Base-by-base conservation (phyloP, 2,329 filamentous ascomycete genomes). In the Cordyceps farinosa region DNA sequence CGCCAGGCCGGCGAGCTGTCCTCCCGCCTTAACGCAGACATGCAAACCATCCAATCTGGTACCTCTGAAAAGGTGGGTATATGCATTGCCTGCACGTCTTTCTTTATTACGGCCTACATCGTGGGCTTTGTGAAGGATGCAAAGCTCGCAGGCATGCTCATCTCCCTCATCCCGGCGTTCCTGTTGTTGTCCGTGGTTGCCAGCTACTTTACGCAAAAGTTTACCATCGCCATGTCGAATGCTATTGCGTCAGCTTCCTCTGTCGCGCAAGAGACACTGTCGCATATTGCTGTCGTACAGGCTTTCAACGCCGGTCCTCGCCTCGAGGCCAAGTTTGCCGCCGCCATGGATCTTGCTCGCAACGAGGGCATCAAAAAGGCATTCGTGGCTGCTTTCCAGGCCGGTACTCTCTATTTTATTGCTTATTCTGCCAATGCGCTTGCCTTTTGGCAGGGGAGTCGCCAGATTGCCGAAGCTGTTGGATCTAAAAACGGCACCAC, bases 51-150 rank as follows among this genome's bases (percentile, higher is more conserved):
- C 58, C 87, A 88, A 69, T 82, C 83, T 0, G 88, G 88, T 15
- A 89, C 87, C 0, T 87, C 85, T 1, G 88, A 90, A 73, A 91
- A 91, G 71, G 87, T 89, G 17, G 87, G 87, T 58, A 83, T 89
- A 40, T 82, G 84, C 66, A 78, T 90, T 5, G 80, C 82, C 30
- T 86, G 82, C 57, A 72, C 84, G 10, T 85, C 85, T 2, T 90
- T 89, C 72, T 90, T 90, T 69, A 70, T 89, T 60, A 86, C 88
- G 0, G 84, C 87, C 3, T 90, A 88, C 65, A 78, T 87, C 5
- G 83, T 90, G 17, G 86, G 87, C 1, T 90, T 90, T 66, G 83
- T 86, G 70, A 86, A 87, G 68, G 80, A 89, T 67, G 78, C 82
- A 17, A 79, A 79, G 55, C 78, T 91, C 9, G 86, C 88, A 0